phyloP scores from a whole-genome alignment of 352 stramenopile species.

The Ophiocytium majus region DNA sequence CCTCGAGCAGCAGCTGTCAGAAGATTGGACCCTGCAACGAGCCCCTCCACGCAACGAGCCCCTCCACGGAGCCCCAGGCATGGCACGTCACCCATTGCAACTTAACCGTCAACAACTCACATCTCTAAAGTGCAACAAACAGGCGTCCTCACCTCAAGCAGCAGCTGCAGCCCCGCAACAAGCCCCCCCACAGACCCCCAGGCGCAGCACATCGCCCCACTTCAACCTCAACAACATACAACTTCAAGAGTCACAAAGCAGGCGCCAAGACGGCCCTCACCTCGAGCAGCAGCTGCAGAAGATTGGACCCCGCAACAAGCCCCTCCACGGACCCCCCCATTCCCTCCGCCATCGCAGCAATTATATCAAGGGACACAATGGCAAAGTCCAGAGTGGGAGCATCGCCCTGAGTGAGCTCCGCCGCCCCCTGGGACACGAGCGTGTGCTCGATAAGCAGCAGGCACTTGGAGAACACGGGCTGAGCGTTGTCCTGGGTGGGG shows the following conservation, averaged over 20 bases:
- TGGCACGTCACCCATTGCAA: no score
- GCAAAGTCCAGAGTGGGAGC: conserved; percentile 80
- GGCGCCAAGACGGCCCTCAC: no score
- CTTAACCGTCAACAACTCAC: no score
- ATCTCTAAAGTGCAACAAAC: no score
- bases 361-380: conserved; percentile 77
- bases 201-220: no score
- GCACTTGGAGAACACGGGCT: conserved; percentile 40
- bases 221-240: no score
- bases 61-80: no score
- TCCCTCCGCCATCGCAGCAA: conserved; percentile 81
- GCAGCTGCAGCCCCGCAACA: no score
- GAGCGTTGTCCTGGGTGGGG: conserved; percentile 64
- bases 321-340: conserved; percentile 70
- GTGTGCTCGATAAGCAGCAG: conserved; percentile 39
- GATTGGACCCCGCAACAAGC: conserved; percentile 73
- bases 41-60: conserved; percentile 67
- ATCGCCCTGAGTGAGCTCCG: conserved; percentile 62
- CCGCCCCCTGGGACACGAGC: conserved; percentile 32
- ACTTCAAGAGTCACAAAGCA: no score
- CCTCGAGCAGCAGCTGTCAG: conserved; percentile 75
- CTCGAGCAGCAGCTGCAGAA: conserved; percentile 77
- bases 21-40: conserved; percentile 76
- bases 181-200: no score
- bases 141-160: no score